Evolutionary conservation across 441 rosid genomes (phyloP).

Genomic region (Pelargonium australe): DNA sequence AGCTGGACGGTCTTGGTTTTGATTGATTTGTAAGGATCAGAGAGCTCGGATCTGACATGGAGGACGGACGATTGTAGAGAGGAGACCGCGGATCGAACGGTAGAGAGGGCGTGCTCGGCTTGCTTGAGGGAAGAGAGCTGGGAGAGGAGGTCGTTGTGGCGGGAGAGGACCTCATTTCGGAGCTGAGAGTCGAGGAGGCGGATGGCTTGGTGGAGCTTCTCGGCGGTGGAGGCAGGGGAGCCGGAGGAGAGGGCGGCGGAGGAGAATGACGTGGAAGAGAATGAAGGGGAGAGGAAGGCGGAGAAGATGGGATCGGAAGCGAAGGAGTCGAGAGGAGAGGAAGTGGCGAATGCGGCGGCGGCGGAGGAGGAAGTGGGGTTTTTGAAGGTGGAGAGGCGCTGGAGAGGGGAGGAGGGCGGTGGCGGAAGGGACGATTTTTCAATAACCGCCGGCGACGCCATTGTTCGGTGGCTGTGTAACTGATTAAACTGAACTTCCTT

Average conservation of each 20-base stretch:
- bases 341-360: constrained; percentile 25
- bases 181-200: constrained; percentile 87
- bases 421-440: too few species aligned
- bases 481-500: background rate
- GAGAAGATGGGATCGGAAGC: constrained; percentile 64
- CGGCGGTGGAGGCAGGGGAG: constrained; percentile 96
- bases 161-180: constrained; percentile 80
- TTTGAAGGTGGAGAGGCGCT: constrained; percentile 72
- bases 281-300: constrained; percentile 76
- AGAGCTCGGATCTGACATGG: constrained; percentile 76
- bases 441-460: constrained; percentile 35
- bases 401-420: constrained; percentile 33
- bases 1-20: constrained; percentile 60
- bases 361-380: constrained; percentile 27
- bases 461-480: background rate
- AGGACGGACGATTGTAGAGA: constrained; percentile 78
- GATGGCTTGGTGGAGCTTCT: constrained; percentile 84
- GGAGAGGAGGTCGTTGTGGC: constrained; percentile 69
- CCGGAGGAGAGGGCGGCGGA: constrained; percentile 93
- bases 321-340: constrained; percentile 62
- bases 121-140: constrained; percentile 87
- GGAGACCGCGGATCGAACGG: constrained; percentile 73
- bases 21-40: constrained; percentile 63
- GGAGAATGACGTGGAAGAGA: constrained; percentile 85
- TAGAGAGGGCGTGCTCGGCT: constrained; percentile 76